Percentiles rank a stretch among this genome's conserved stretches.
These are phyloP conservation scores for Trichoderma brevicompactum DNA, from an alignment of 2,329 filamentous ascomycete genomes.

Conservation along the genomic window DNA sequence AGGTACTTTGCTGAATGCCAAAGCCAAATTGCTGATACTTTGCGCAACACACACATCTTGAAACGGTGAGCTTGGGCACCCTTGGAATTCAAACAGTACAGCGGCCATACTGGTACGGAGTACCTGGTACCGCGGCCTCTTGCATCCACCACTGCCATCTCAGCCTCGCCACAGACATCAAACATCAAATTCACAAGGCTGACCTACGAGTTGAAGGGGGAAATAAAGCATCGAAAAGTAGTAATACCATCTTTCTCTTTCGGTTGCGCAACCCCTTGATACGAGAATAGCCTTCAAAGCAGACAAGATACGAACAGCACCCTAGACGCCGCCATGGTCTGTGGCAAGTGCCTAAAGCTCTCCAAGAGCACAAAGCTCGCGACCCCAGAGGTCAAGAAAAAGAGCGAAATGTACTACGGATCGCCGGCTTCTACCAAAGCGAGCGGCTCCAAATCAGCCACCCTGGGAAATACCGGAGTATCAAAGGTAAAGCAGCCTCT, in stretches of 20 bases:
- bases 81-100: constrained; percentile 23
- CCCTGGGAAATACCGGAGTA: constrained; percentile 61
- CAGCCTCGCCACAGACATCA: constrained; percentile 20
- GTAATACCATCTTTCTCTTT: no score
- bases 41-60: neutral
- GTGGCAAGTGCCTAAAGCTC: constrained; percentile 66
- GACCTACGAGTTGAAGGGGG: neutral
- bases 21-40: constrained; percentile 19
- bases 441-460: constrained; percentile 53
- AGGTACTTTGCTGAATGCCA: constrained; percentile 21
- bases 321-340: constrained; percentile 57
- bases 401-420: constrained; percentile 68
- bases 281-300: neutral
- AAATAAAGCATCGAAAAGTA: no score
- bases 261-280: neutral
- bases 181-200: constrained; percentile 12
- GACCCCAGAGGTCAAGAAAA: constrained; percentile 68
- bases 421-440: constrained; percentile 53
- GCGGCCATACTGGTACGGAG: constrained; percentile 4
- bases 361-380: constrained; percentile 62
- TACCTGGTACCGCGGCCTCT: neutral
- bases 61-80: constrained; percentile 3
- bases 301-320: neutral
- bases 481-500: constrained; percentile 54
- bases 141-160: neutral